phyloP scores from a whole-genome alignment of 257 asterid genomes.

The Lantana camara region DNA sequence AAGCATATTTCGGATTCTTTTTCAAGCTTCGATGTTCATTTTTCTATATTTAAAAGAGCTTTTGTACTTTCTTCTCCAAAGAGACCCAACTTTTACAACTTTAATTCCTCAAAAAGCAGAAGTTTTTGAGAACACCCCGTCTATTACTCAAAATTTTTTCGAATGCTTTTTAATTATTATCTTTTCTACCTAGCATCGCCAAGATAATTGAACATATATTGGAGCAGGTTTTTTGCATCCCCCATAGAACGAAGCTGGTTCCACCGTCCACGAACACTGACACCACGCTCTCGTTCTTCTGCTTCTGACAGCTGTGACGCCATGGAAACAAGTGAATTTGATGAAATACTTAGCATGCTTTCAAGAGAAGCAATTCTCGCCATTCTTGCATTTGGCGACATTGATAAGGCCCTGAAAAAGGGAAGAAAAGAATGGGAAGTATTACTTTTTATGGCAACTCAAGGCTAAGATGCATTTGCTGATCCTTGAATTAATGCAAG shows the following conservation, averaged over 20 bases:
- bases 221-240: conserved; percentile 88
- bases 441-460: background rate
- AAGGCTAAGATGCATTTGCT: conserved; percentile 11
- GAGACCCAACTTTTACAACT: too few relatives aligned
- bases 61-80: too few relatives aligned
- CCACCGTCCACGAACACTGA: conserved; percentile 86
- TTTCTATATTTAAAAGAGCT: too few relatives aligned
- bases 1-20: too few relatives aligned
- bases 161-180: background rate
- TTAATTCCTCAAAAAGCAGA: too few relatives aligned
- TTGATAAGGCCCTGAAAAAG: conserved; percentile 77
- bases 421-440: conserved; percentile 8
- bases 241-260: conserved; percentile 98
- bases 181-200: conserved; percentile 78
- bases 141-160: background rate
- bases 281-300: conserved; percentile 92
- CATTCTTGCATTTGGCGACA: conserved; percentile 91
- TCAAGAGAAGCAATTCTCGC: conserved; percentile 95
- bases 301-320: conserved; percentile 99
- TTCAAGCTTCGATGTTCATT: too few relatives aligned
- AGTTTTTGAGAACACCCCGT: background rate
- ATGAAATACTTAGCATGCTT: conserved; percentile 90
- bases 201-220: conserved; percentile 82
- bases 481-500: background rate
- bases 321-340: conserved; percentile 95